Base-by-base conservation (phyloP, 2,329 filamentous ascomycete genomes). In the Ploettnerulaceae sp. region DNA sequence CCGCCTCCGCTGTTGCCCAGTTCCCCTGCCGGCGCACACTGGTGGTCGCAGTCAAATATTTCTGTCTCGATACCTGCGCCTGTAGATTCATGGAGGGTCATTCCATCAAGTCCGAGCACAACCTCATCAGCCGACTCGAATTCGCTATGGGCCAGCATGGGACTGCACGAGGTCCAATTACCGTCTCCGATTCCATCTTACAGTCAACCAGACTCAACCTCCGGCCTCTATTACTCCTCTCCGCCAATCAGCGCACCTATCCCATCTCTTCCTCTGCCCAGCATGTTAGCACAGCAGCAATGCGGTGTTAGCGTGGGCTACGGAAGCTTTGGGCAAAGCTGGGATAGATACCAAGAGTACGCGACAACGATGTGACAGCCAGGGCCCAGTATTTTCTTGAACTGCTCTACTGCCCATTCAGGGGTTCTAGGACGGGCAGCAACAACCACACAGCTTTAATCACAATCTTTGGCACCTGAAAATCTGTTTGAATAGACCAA, bases 41-140 rank as follows among this genome's bases (percentile, higher is more conserved):
- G 91, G 78, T 96, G 90, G 91, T 82, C 84, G 46, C 84, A 88
- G 61, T 71, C 77, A 38, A 74, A 76, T 25, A 72, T 86, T 47
- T 77, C 82, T 47, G 75, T 80, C 45, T 76, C 76, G 32, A 70
- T 89, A 53, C 77, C 85, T 33, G 78, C 79, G 5, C 81, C 84
- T 1, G 81, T 95, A 49, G 89, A 97, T 52, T 77, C 87, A 47
- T 97, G 91, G 91, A 89, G 85, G 67, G 82, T 96, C 57, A 74
- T 96, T 45, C 86, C 90, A 36, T 96, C 91, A 45, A 95, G 88
- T 61, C 87, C 89, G 41, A 88, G 82, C 66, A 80, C 87, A 42
- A 81, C 85, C 31, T 83, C 86, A 25, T 60, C 84, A 45, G 76
- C 76, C 64, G 88, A 93, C 64, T 83, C 82, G 44, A 75, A 78